Evolutionary conservation across 1,284 basidiomycete species (phyloP).

Genomic region (Leccinum angustisporum): DNA sequence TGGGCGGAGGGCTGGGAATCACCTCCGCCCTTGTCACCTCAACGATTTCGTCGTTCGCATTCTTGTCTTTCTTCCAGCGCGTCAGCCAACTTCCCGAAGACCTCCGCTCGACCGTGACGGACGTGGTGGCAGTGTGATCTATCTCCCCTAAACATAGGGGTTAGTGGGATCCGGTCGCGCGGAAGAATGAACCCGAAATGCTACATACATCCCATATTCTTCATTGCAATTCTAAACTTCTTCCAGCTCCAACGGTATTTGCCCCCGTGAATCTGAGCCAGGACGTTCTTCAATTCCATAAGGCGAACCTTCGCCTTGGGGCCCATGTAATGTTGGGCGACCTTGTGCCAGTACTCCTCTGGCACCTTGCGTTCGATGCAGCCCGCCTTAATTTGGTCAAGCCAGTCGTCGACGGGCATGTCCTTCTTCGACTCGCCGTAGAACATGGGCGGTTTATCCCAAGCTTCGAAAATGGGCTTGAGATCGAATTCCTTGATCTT

Average conservation of each 20-base stretch:
- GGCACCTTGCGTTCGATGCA: conserved; percentile 67
- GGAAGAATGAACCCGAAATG: conserved; percentile 6
- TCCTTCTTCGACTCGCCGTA: conserved; percentile 67
- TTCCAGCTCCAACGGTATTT: conserved; percentile 79
- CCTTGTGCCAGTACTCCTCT: conserved; percentile 76
- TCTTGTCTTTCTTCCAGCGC: conserved; percentile 43
- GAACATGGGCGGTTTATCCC: conserved; percentile 64
- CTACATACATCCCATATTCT: conserved; percentile 74
- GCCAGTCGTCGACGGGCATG: conserved; percentile 64
- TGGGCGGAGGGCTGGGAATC: conserved; percentile 25
- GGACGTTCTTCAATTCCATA: conserved; percentile 66
- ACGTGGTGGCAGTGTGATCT: conserved; percentile 52
- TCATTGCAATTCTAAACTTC: conserved; percentile 72
- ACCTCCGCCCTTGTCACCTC: conserved; percentile 24
- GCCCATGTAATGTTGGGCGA: conserved; percentile 70
- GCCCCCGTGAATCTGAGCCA: conserved; percentile 69
- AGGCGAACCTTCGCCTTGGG: conserved; percentile 62
- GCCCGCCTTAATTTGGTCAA: conserved; percentile 63
- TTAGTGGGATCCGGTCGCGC: conserved; percentile 4
- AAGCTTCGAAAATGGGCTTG: conserved; percentile 58
- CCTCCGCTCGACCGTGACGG: conserved; percentile 58
- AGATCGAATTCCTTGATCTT: conserved; percentile 74
- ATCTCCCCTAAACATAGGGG: conserved; percentile 51
- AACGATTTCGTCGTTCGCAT: conserved; percentile 26
- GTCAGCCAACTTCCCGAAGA: conserved; percentile 54